Evolutionary conservation across 2,329 filamentous ascomycete species (phyloP), one percentile per base, ranked within the genome.

Genomic region (Nemania sp.): DNA sequence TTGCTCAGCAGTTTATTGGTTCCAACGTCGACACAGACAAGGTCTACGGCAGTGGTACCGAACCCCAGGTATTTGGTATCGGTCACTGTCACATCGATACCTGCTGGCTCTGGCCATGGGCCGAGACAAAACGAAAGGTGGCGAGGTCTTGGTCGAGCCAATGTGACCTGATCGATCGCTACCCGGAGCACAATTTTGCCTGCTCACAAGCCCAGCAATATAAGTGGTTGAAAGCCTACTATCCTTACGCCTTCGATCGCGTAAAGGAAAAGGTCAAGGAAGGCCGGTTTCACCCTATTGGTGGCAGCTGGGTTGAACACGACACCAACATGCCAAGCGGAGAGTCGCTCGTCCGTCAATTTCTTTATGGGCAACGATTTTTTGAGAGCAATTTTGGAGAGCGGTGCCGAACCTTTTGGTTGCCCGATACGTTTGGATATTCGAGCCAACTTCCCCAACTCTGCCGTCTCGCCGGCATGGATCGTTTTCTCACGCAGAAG

Each of bases 21-120:
- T 80, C 90, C 43, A 84, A 90, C 57, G 87, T 96, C 48, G 89
- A 97, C 73, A 93, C 91, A 5, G 82, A 89, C 54, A 87, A 91
- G 65, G 92, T 99, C 10, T 99, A 98, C 72, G 83, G 91, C 42
- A 87, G 82, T 51, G 88, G 87, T 64, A 88, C 88, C 25, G 82
- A 89, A 35, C 86, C 91, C 1, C 82, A 96, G 60, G 91, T 98
- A 3, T 95, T 87, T 69, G 94, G 87, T 37, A 94, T 98, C 66
- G 95, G 95, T 0, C 92, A 99, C 75, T 99, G 95, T 69, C 95
- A 99, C 76, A 99, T 99, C 67, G 95, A 98, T 77, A 96, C 90
- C 29, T 97, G 94, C 77, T 99, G 95, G 95, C 82, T 99, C 37
- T 99, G 95, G 95, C 95, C 95, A 0, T 99, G 92, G 85, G 95